Evolutionary conservation across 2,329 filamentous ascomycete species (phyloP), one percentile per base, ranked within the genome.

Genomic region (Albophoma yamanashiensis): DNA sequence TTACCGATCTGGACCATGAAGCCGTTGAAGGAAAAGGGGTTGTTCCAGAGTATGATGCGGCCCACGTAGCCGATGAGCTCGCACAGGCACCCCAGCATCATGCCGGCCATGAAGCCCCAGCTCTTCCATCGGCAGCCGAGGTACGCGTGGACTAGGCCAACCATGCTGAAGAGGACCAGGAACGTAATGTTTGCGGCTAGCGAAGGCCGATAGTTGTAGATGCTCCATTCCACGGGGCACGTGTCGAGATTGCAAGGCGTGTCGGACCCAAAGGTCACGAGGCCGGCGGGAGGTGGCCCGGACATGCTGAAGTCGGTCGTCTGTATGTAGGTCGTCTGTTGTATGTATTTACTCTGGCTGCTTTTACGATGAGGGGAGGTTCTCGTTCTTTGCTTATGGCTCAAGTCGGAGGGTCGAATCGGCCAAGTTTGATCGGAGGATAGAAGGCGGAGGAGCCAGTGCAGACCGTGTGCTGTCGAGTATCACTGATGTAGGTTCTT

Each of bases 1-100:
- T 56, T 67, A 82, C 81, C 75, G 63, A 88, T 87, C 68, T 89
- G 83, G n/a, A 88, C 78, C 68, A 88, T 78, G 68, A 89, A 89
- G 9, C 79, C 83, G 15, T 68, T 67, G 67, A 86, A 80, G 56
- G 69, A 75, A 67, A 85, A 89, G 0, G 84, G 83, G 65, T 88
- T 82, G 53, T 78, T 62, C 63, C 80, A 78, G 61, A 86, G 73
- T 66, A 84, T 68, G 58, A 88, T 74, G 14, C 87, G 78, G 2
- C 84, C 87, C 1, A 74, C 71, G 63, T 89, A 89, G 22, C 87
- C 87, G 40, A 87, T 67, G 14, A 87, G 77, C 65, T 87, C 85
- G 56, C 77, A 74, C 7, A 80, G 47, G 63, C 80, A 84, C 55
- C 86, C 86, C 22, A 78, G 66, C 8, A 83, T 65, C 77, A 89